phyloP scores from a whole-genome alignment of 2,329 filamentous ascomycete species.

The Arthrobotrys entomopaga region DNA sequence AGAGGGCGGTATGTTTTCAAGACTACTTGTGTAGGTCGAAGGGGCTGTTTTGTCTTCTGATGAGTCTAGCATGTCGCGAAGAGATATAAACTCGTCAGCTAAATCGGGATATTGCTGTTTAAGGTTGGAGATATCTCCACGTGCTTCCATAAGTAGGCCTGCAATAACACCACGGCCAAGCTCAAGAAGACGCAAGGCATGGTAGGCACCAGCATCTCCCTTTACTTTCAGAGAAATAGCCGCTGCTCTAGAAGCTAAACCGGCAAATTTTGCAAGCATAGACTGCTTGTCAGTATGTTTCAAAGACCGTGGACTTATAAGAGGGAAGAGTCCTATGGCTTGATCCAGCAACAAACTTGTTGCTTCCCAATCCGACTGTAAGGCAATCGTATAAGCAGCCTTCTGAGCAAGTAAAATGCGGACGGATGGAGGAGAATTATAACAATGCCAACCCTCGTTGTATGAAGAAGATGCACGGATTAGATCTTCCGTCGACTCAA shows the following conservation, averaged over 20 bases:
- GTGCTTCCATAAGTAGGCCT: constrained; percentile 56
- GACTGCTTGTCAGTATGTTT: constrained; percentile 25
- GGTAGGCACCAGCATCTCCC: background rate
- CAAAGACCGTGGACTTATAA: constrained; percentile 10
- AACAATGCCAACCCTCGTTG: constrained; percentile 12
- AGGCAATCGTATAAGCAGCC: constrained; percentile 11
- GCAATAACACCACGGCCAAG: constrained; percentile 59
- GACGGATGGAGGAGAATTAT: background rate
- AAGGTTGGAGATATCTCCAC: constrained; percentile 47
- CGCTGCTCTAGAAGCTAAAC: constrained; percentile 21
- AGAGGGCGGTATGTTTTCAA: too few relatives aligned
- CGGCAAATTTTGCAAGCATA: constrained; percentile 16
- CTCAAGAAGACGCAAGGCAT: constrained; percentile 56
- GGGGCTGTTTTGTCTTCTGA: background rate
- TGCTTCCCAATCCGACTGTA: constrained; percentile 10
- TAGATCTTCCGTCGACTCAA: too few relatives aligned
- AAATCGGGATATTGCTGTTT: constrained; percentile 36
- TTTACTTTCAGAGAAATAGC: constrained; percentile 14
- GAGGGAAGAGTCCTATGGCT: constrained; percentile 31
- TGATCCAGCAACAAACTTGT: constrained; percentile 26
- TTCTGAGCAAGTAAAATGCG: background rate
- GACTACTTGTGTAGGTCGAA: too few relatives aligned
- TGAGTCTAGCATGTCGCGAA: constrained; percentile 43
- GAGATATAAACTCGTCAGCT: constrained; percentile 44
- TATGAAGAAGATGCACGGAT: background rate